These are phyloP conservation scores for Penicillium samsonianum DNA, from an alignment of 495 filamentous ascomycete genomes.

Conservation along the genomic window DNA sequence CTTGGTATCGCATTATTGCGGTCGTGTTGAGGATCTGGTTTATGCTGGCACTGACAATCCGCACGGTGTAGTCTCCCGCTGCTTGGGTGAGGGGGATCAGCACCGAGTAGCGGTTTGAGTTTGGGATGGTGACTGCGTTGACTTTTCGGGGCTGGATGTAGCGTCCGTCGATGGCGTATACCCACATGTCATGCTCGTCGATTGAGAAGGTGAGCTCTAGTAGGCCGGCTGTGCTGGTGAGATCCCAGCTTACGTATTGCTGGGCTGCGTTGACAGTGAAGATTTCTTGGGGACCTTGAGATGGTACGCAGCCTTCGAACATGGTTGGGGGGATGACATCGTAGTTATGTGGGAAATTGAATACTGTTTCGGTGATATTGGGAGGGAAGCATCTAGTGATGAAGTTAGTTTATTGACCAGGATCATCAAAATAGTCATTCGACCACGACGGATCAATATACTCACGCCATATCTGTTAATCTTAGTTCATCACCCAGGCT, in stretches of 20 bases:
- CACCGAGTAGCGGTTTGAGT: constrained; percentile 41
- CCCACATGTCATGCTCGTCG: constrained; percentile 44
- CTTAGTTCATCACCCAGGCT: constrained; percentile 29
- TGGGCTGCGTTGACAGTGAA: constrained; percentile 29
- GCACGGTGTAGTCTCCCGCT: constrained; percentile 40
- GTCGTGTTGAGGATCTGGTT: constrained; percentile 42
- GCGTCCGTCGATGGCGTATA: constrained; percentile 46
- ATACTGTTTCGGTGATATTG: constrained; percentile 14
- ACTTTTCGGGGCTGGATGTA: constrained; percentile 39
- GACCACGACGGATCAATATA: neutral
- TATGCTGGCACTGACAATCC: constrained; percentile 32
- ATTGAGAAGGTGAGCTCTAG: constrained; percentile 35
- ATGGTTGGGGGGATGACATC: constrained; percentile 25
- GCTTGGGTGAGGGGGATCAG: constrained; percentile 38
- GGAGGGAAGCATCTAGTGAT: constrained; percentile 28
- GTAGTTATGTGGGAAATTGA: constrained; percentile 26
- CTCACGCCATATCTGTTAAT: constrained; percentile 54
- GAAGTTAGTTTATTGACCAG: neutral
- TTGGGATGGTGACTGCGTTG: constrained; percentile 36
- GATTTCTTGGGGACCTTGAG: constrained; percentile 28
- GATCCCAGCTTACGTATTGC: constrained; percentile 36
- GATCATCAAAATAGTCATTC: neutral
- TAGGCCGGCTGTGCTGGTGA: constrained; percentile 32
- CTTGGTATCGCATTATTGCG: constrained; percentile 33
- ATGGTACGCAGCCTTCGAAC: constrained; percentile 37